Conservation (phyloP, 257 asterid genomes). For the Cinchona pubescens region DNA sequence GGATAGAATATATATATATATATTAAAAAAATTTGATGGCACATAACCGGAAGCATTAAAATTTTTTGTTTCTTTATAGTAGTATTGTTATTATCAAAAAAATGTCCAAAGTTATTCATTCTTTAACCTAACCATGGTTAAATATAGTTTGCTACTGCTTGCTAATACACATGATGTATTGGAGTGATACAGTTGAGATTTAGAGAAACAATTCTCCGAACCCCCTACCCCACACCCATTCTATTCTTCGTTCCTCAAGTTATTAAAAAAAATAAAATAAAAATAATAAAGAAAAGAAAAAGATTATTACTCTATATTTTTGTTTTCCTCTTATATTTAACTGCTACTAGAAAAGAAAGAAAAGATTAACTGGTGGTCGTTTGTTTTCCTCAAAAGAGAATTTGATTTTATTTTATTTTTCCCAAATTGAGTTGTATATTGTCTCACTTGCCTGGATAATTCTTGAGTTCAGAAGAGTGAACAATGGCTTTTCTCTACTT, state of each 20-base stretch:
- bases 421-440: slow-evolving; percentile 12
- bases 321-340: background rate
- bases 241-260: too few species aligned
- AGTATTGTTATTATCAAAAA: too few species aligned
- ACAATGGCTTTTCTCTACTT: background rate
- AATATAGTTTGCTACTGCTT: too few species aligned
- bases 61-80: too few species aligned
- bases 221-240: background rate
- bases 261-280: accelerated
- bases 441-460: slow-evolving; percentile 9
- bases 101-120: background rate
- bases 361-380: slow-evolving; percentile 24
- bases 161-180: slow-evolving; percentile 50
- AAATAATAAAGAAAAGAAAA: background rate
- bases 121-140: slow-evolving; percentile 62
- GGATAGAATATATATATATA: too few species aligned
- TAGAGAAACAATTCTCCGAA: slow-evolving; percentile 20
- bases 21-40: too few species aligned
- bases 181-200: slow-evolving; percentile 33
- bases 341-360: slow-evolving; percentile 8
- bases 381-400: slow-evolving; percentile 19
- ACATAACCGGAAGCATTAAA: too few species aligned
- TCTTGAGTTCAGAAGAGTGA: slow-evolving; percentile 12
- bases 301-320: background rate
- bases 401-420: background rate